phyloP scores from a whole-genome alignment of 805 yeast genomes.

The Ogataea ramenticola region DNA sequence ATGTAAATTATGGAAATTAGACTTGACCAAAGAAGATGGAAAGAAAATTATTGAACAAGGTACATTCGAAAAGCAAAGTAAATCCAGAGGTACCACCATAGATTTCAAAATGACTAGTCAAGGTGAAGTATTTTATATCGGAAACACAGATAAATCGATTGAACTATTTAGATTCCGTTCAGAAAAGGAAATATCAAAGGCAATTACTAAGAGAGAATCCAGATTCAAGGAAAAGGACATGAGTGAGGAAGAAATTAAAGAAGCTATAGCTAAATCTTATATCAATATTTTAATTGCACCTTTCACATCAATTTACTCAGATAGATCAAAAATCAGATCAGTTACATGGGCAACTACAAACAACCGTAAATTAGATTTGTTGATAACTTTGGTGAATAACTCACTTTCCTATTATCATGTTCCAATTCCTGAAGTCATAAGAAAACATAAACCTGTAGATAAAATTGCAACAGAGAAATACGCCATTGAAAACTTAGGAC shows the following conservation, averaged over 20 bases:
- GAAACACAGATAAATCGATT: constrained; percentile 72
- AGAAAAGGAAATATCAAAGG: constrained; percentile 71
- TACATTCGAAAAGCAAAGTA: constrained; percentile 64
- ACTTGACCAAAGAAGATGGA: constrained; percentile 41
- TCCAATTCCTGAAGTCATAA: constrained; percentile 46
- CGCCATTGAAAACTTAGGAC: constrained; percentile 73
- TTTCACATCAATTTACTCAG: constrained; percentile 58
- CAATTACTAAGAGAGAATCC: constrained; percentile 67
- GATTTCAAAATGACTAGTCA: constrained; percentile 36
- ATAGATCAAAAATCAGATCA: constrained; percentile 51
- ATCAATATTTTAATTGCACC: constrained; percentile 59
- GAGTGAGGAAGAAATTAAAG: constrained; percentile 50
- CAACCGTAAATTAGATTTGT: constrained; percentile 47
- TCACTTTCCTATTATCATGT: constrained; percentile 63
- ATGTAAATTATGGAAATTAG: constrained; percentile 75
- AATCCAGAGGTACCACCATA: constrained; percentile 58
- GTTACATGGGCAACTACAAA: constrained; percentile 54
- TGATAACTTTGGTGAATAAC: constrained; percentile 65
- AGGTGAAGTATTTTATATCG: constrained; percentile 54
- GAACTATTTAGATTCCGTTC: constrained; percentile 76
- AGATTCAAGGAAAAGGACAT: constrained; percentile 59
- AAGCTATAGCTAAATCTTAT: constrained; percentile 38
- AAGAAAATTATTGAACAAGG: constrained; percentile 55
- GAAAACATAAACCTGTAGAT: constrained; percentile 38
- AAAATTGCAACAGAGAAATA: constrained; percentile 39